Percentiles rank a stretch among this genome's conserved stretches.
These are phyloP conservation scores for Raddia distichophylla DNA, from an alignment of 176 grass and related monocot genomes.

Conservation along the genomic window DNA sequence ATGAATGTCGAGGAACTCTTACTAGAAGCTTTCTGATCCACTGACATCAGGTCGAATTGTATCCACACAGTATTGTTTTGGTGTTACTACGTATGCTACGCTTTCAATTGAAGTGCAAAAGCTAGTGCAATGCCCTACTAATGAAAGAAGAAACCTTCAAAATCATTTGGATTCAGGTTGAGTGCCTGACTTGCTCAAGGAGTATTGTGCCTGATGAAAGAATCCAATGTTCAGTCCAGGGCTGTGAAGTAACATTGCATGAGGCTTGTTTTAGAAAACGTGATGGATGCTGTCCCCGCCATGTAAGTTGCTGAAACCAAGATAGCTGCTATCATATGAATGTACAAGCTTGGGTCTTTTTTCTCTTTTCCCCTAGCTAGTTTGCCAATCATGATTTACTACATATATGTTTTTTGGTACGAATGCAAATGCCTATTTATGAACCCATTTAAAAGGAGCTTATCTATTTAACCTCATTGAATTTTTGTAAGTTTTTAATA, in stretches of 20 bases:
- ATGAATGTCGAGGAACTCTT: conserved; percentile 14
- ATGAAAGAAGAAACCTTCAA: conserved; percentile 26
- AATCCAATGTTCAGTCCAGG: conserved; percentile 52
- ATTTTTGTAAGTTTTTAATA: conserved; percentile 6
- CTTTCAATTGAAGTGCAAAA: conserved; percentile 27
- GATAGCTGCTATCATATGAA: conserved; percentile 20
- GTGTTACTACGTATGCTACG: conserved; percentile 6
- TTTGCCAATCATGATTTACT: conserved; percentile 4
- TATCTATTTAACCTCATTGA: background rate
- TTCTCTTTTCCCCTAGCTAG: background rate
- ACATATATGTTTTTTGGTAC: background rate
- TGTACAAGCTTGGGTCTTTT: background rate
- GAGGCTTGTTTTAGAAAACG: conserved; percentile 51
- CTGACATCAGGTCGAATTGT: conserved; percentile 23
- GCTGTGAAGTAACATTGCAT: conserved; percentile 68
- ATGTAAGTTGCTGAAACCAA: conserved; percentile 58
- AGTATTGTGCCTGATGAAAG: conserved; percentile 61
- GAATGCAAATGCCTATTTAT: conserved; percentile 22
- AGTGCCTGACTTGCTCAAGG: conserved; percentile 66
- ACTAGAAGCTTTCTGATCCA: conserved; percentile 28
- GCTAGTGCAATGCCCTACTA: background rate
- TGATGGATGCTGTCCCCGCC: conserved; percentile 69
- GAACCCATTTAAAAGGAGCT: background rate
- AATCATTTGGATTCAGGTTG: conserved; percentile 61
- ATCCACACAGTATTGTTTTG: background rate